Base-by-base conservation (phyloP, 73 alveolate species). In the Uronychia setigera region DNA sequence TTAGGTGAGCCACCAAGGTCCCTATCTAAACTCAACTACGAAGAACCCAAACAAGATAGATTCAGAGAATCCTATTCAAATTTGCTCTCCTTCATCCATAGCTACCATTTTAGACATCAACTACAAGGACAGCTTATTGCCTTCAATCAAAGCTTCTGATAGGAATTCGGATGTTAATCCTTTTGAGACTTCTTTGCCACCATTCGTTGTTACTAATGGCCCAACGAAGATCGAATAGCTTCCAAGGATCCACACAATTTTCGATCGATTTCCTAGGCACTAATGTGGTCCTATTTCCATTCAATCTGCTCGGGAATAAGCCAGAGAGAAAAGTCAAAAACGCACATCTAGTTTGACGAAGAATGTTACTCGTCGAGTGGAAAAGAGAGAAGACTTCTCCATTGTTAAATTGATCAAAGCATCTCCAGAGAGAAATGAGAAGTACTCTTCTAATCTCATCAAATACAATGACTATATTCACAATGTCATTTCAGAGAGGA, bases 401-500 rank as follows among this genome's bases (percentile, higher is more conserved):
- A 46, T 46, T 19, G 5, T 46, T 19, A 46, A 19, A 11, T 19
- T 46, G n/a, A 46, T 46, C 67, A 46, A 46, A 5, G 19, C 5
- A 19, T 11, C 67, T 46, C 19, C 5, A 57, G 59, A 58, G 58
- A n/a, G 11, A 5, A 80, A 58, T n/a, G 90, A 83, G 29, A 83
- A 83, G 58, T 83, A 83, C 31, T 30, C 77, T 29, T 60, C 79
- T 25, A 83, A 83, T 32, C 79, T 83, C 25, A 83, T 83, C 34
- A 5, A 33, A 32, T 83, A 75, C 60, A 83, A 83, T 35, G 90
- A 83, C 76, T 81, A 26, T 5, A 83, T 83, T 1, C 74, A 83
- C 46, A 83, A 83, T 83, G 90, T 83, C 1, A 83, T 60, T 27
- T 60, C 84, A 31, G 90, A 83, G 35, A 74, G 90, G 35, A 83